These are phyloP conservation scores for Penicillium sp. DNA, from an alignment of 2,329 filamentous ascomycete species.

Conservation along the genomic window DNA sequence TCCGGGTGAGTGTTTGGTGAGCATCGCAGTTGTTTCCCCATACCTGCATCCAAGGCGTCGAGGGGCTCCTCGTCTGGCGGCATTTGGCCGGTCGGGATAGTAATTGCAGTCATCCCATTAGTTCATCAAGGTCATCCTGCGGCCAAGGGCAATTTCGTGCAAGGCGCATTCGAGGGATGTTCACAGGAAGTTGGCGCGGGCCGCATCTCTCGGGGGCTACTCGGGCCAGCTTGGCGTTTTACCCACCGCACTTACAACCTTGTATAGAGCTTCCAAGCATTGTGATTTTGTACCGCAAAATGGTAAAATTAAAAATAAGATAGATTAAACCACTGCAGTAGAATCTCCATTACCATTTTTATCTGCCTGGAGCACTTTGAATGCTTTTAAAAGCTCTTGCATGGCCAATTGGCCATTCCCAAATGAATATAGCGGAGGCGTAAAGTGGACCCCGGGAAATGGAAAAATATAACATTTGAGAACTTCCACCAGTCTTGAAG, in stretches of 20 bases:
- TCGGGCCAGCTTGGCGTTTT: constrained; percentile 7
- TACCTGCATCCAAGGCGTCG: constrained; percentile 49
- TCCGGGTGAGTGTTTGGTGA: not conserved
- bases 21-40: constrained; percentile 10
- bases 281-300: not conserved
- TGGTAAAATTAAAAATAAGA: not conserved
- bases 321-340: too few relatives aligned
- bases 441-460: too few relatives aligned
- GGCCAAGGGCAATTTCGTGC: not conserved
- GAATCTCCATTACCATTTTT: too few relatives aligned
- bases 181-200: not conserved
- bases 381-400: too few relatives aligned
- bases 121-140: constrained; percentile 8
- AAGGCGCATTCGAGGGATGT: not conserved
- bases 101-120: constrained; percentile 39
- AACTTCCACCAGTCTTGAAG: too few relatives aligned
- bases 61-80: constrained; percentile 37
- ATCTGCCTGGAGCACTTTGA: too few relatives aligned
- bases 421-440: too few relatives aligned
- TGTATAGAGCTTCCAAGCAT: not conserved
- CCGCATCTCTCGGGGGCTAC: not conserved
- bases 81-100: constrained; percentile 37
- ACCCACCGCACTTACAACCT: not conserved
- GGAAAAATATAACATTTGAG: too few relatives aligned
- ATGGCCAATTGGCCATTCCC: too few relatives aligned